Evolutionary conservation across 768 basidiomycete genomes (phyloP), one percentile per base, ranked within the genome.

Genomic region (Suillus ampliporus): DNA sequence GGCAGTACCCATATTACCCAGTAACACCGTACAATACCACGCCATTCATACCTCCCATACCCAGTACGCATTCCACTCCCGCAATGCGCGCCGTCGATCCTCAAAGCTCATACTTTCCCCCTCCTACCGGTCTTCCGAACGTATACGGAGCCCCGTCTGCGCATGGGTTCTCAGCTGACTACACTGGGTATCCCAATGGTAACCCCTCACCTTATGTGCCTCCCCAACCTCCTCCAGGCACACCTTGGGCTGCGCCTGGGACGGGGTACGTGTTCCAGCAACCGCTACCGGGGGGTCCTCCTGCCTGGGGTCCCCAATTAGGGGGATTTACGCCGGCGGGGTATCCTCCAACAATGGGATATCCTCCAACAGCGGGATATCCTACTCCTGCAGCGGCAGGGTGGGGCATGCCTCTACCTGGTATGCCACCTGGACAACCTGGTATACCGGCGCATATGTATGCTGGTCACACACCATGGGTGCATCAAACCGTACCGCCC

Each of bases 1-100:
- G 71, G 60, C 69, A 70, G 50, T 82, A 80, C 60, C 79, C 81
- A 11, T 72, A 70, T 40, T 82, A 81, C 60, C 77, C 79, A 1
- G 61, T 65, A 17, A 75, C 80, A 15, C 80, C 80, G 5, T 79
- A 78, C 40, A 78, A 74, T 41, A 57, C 68, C 3, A 75, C 77
- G 8, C 78, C 78, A 1, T 82, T 77, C 57, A 77, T 82, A 28
- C 80, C 80, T 2, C 65, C 68, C 13, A 70, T 72, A 64, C 74
- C 72, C 8, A 74, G 68, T 43, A 15, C 68, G 19, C 70, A 75
- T 19, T 54, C 62, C 13, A 74, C 71, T 17, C 74, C 72, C 21
- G 65, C 65, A n/a, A 40, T 63, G 43, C 75, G 31, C 31, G 31
- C 6, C 31, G 31, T 31, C 31, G 31, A 76, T 0, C 66, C 71